Evolutionary conservation across 2,329 filamentous ascomycete species (phyloP).

Genomic region (Neonectria magnoliae): DNA sequence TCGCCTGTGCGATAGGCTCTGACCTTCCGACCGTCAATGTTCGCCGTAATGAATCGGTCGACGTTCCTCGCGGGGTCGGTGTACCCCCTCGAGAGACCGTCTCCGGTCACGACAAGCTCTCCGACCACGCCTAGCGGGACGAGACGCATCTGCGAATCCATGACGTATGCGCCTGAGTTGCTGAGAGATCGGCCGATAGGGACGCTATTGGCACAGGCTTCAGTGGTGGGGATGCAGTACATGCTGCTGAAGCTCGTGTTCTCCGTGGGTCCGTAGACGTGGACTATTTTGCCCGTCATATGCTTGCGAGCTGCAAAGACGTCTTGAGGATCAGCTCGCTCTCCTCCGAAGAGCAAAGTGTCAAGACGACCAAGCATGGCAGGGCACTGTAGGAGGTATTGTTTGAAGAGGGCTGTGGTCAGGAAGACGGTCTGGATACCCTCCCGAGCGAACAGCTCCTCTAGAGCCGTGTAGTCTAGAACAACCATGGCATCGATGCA

Average conservation of each 20-base stretch:
- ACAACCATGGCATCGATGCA: not conserved
- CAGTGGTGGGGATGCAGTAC: constrained; percentile 1
- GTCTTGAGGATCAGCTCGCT: constrained; percentile 26
- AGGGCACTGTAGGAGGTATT: constrained; percentile 28
- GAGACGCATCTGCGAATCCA: constrained; percentile 38
- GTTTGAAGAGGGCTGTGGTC: constrained; percentile 34
- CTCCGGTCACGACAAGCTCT: constrained; percentile 43
- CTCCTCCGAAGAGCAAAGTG: constrained; percentile 28
- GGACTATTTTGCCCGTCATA: constrained; percentile 3
- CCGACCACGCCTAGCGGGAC: constrained; percentile 42
- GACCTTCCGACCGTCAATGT: not conserved
- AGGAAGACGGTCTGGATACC: constrained; percentile 17
- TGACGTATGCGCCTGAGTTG: constrained; percentile 37
- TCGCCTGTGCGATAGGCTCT: constrained; percentile 33
- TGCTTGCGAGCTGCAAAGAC: not conserved
- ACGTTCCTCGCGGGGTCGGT: not conserved
- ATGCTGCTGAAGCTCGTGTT: constrained; percentile 22
- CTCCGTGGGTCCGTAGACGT: constrained; percentile 36
- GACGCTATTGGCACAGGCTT: constrained; percentile 24
- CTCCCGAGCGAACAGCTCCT: constrained; percentile 22
- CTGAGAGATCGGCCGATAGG: constrained; percentile 34
- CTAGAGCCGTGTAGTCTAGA: not conserved
- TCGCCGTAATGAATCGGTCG: not conserved
- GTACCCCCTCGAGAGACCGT: constrained; percentile 11
- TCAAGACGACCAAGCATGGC: not conserved